Percentiles rank a stretch among this genome's conserved stretches.
These are phyloP conservation scores for Pseudoperonospora humuli DNA, from an alignment of 352 stramenopile genomes.

Conservation along the genomic window DNA sequence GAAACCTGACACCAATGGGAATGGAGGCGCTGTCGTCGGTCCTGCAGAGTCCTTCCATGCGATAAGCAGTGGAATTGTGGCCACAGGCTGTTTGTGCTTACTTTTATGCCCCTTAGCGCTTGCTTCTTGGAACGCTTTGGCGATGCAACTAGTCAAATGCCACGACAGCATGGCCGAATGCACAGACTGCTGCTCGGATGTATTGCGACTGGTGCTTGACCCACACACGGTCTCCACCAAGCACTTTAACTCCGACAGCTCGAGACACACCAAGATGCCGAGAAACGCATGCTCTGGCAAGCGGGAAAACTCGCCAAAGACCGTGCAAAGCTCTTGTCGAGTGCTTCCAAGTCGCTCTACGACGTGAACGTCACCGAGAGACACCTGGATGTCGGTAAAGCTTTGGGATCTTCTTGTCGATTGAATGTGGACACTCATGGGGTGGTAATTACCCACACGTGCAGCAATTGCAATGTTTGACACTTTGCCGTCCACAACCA, in stretches of 20 bases:
- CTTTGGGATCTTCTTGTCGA: background rate
- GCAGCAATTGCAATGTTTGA: slow-evolving; percentile 22
- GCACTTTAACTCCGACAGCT: slow-evolving; percentile 26
- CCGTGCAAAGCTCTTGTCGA: slow-evolving; percentile 1
- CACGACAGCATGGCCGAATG: slow-evolving; percentile 41
- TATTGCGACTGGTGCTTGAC: background rate
- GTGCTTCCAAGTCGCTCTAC: slow-evolving; percentile 24
- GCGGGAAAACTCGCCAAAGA: slow-evolving; percentile 34
- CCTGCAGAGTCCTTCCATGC: slow-evolving; percentile 13
- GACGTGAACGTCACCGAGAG: slow-evolving; percentile 24
- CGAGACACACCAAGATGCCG: slow-evolving; percentile 43
- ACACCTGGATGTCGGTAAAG: slow-evolving; percentile 40
- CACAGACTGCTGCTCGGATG: slow-evolving; percentile 2
- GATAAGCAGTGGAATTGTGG: slow-evolving; percentile 31
- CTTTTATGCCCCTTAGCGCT: background rate
- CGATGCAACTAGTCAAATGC: slow-evolving; percentile 41
- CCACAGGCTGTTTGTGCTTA: background rate
- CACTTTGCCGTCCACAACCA: slow-evolving; percentile 7
- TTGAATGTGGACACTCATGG: slow-evolving; percentile 11
- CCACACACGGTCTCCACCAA: slow-evolving; percentile 20
- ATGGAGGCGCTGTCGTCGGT: slow-evolving; percentile 14
- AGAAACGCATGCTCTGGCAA: slow-evolving; percentile 36
- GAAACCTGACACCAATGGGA: slow-evolving; percentile 34
- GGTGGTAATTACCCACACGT: slow-evolving; percentile 36
- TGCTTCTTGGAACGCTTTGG: slow-evolving; percentile 30